Conservation (phyloP, 2,329 filamentous ascomycete genomes). For the Penicillium palitans region DNA sequence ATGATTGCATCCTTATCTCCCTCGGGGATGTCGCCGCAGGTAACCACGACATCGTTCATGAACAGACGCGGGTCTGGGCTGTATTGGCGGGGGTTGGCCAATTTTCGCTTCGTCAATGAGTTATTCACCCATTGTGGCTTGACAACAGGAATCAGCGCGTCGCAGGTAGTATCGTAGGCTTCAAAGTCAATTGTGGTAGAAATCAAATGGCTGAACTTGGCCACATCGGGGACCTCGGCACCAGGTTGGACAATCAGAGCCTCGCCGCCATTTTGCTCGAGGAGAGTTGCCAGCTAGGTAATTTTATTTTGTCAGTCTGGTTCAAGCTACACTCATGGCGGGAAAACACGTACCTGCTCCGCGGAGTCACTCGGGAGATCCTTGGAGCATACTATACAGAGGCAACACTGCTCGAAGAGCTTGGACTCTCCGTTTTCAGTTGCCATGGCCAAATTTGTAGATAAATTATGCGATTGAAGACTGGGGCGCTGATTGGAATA, state of each 20-base stretch:
- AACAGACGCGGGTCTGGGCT: conserved; percentile 90
- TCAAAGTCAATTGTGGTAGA: conserved; percentile 85
- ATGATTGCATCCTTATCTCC: conserved; percentile 90
- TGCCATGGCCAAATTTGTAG: conserved; percentile 24
- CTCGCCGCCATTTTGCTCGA: conserved; percentile 53
- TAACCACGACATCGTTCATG: conserved; percentile 79
- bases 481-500: neutral
- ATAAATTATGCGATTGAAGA: neutral
- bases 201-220: conserved; percentile 63
- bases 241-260: conserved; percentile 45
- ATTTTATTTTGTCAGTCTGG: conserved; percentile 10
- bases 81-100: conserved; percentile 76
- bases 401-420: conserved; percentile 48
- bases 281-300: conserved; percentile 46
- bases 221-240: conserved; percentile 40
- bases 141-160: conserved; percentile 79
- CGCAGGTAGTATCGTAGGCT: conserved; percentile 73
- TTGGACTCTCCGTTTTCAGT: conserved; percentile 29
- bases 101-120: conserved; percentile 68
- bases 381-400: conserved; percentile 49
- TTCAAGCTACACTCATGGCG: neutral
- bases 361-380: conserved; percentile 42
- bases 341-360: conserved; percentile 39
- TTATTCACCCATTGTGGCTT: conserved; percentile 76
- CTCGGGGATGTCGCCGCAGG: conserved; percentile 78